Conservation (phyloP, 2,329 filamentous ascomycete genomes). For the Coleophoma eucalyptorum region DNA sequence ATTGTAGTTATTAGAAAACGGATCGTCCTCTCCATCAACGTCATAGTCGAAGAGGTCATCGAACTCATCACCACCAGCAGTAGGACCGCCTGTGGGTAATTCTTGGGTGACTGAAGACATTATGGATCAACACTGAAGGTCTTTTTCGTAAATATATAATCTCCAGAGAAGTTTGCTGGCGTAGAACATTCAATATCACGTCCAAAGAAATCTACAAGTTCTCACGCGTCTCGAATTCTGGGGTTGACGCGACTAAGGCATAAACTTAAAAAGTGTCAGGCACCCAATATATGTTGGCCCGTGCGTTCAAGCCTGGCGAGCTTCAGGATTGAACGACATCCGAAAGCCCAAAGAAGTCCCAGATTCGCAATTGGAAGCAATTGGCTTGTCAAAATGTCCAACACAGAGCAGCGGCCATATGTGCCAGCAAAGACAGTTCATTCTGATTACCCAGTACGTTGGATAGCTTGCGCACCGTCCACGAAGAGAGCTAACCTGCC, state of each 20-base stretch:
- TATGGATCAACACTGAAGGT: not conserved
- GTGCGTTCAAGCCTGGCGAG: not conserved
- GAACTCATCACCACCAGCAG: constrained; percentile 40
- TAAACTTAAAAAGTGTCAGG: not conserved
- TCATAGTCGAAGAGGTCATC: constrained; percentile 78
- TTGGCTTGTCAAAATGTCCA: constrained; percentile 27
- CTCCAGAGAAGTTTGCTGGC: not conserved
- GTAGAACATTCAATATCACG: not conserved
- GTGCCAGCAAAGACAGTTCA: constrained; percentile 75
- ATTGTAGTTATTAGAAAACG: constrained; percentile 34
- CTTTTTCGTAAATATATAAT: not conserved
- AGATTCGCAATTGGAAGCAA: constrained; percentile 23
- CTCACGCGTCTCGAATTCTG: constrained; percentile 7
- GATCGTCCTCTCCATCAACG: constrained; percentile 37
- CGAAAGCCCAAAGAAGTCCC: constrained; percentile 6
- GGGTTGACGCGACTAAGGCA: not conserved
- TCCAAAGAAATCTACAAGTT: no score
- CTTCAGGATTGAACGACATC: constrained; percentile 7
- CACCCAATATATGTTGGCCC: not conserved
- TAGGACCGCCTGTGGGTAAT: constrained; percentile 20
- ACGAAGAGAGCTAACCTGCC: constrained; percentile 23
- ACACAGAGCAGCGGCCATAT: constrained; percentile 38
- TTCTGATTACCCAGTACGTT: constrained; percentile 82
- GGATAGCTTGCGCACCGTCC: constrained; percentile 2
- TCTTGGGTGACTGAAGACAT: constrained; percentile 14